Base-by-base conservation (phyloP, 208 protist species). In the Leishmania arabica region DNA sequence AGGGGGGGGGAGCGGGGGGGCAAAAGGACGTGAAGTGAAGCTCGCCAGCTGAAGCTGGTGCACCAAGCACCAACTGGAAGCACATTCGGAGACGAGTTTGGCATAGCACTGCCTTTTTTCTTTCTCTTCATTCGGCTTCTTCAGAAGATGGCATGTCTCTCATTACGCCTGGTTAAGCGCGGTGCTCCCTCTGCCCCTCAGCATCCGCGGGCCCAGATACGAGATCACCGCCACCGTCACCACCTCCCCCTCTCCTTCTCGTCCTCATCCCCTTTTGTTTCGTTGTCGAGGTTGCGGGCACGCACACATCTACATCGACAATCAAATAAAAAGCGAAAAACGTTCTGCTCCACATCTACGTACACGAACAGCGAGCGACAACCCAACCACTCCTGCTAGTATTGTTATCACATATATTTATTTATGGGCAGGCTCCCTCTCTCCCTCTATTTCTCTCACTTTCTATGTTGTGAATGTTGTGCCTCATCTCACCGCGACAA, bases 391-490 rank as follows among this genome's bases (percentile, higher is more conserved):
- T 49, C 40, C 40, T 51, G 66, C 17, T 51, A 17, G 8, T 72
- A 49, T 31, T 72, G 6, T 49, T 72, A 49, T 27, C 1, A 19
- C 51, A 54, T 54, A 54, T 54, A 54, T 54, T 13, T 54, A 54
- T 54, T 21, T 27, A n/a, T 27, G 31, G 3, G 62, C 13, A 40
- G 62, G 31, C 15, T 68, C 9, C 21, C 21, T 3, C 27, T 40
- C 62, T 19, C 13, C 40, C 31, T 17, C 31, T 68, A 8, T 15
- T 31, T 19, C 62, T 42, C 47, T 11, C 9, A 31, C 31, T 60
- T 70, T 77, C 64, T 58, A 13, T 77, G 9, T 56, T 75, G 51
- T 47, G 58, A 34, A 27, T 45, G 15, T 69, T 78, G n/a, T 40
- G 19, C 54, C 45, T 34, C 27, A 62, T 19, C 27, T n/a, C 37